Percentiles rank a stretch among this genome's conserved stretches.
These are phyloP conservation scores for Ceriops tagal DNA, from an alignment of 345 rosid genomes.

Conservation along the genomic window DNA sequence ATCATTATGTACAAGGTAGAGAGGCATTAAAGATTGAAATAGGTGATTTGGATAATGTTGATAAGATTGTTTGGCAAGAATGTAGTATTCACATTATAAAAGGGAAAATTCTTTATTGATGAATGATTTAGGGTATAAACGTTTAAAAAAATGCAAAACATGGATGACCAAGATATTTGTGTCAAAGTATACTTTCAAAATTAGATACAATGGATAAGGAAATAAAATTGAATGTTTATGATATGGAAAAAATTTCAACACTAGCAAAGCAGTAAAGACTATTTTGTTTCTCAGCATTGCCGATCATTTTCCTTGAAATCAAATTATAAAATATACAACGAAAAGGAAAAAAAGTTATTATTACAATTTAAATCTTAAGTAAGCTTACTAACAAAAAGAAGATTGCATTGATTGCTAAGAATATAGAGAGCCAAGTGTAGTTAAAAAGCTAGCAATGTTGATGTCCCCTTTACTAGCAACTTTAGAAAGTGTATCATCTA, in stretches of 20 bases:
- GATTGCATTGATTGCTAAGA: too few species aligned
- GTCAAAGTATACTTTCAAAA: neutral
- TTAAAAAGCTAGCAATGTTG: too few species aligned
- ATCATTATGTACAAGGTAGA: neutral
- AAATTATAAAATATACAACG: neutral
- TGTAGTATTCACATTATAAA: neutral
- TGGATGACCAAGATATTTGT: neutral
- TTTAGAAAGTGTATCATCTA: too few species aligned
- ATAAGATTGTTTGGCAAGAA: neutral
- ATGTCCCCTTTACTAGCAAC: too few species aligned
- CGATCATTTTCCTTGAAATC: neutral
- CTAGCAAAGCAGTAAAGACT: neutral
- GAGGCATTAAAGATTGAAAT: neutral
- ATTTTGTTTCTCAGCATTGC: neutral
- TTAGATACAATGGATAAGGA: neutral
- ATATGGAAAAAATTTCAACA: neutral
- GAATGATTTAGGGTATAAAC: neutral
- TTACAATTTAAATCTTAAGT: too few species aligned
- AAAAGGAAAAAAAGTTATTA: too few species aligned
- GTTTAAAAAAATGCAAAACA: neutral
- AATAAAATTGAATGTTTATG: neutral
- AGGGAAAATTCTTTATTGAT: neutral
- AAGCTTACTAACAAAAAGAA: too few species aligned
- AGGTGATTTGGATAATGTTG: too few species aligned
- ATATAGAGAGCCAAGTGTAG: too few species aligned